Base-by-base conservation (phyloP, 2,329 filamentous ascomycete genomes). In the Tolypocladium nubicola region DNA sequence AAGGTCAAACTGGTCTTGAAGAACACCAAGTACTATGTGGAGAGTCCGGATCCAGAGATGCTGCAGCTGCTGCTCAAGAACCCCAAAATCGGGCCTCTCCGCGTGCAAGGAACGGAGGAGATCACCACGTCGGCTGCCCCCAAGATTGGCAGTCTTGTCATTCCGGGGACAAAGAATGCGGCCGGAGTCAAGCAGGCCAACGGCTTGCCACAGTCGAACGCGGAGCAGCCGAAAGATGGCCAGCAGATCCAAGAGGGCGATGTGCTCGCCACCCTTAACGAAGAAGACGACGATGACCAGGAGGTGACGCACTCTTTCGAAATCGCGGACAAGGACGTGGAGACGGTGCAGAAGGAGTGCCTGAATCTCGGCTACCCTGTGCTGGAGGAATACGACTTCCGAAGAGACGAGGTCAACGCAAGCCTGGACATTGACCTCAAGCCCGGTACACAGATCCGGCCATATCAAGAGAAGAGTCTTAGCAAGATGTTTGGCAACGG, bases 401-500 rank as follows among this genome's bases (percentile, higher is more conserved):
- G 91, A 58, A 92, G 94, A 64, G 94, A 99, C 69, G 84, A 89
- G 60, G 81, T 85, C 64, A 99, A 97, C 66, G 84, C 93, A 1
- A 96, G 90, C 54, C 77, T 99, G 40, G 91, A 97, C 58, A 99
- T 99, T 64, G 93, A 97, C 70, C 78, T 97, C 53, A 89, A 89
- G 65, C 92, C 93, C 0, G 86, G 87, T 57, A 93, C 92, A 0
- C 88, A 93, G 67, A 97, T 97, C 69, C 86, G 93, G 69, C 76
- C 96, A 60, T 99, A 99, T 65, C 94, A 99, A 70, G 94, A 99
- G 72, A 96, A 97, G 75, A 96, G 91, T 63, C 78, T 99, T 11
- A 96, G 90, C 76, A 99, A 99, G 73, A 99, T 99, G 94, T 99
- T 99, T 70, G 93, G 94, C 68, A 99, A 99, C 68, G 93, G 93